Conservation (phyloP, 805 yeast species). For the Saccharomycopsis selenospora region DNA sequence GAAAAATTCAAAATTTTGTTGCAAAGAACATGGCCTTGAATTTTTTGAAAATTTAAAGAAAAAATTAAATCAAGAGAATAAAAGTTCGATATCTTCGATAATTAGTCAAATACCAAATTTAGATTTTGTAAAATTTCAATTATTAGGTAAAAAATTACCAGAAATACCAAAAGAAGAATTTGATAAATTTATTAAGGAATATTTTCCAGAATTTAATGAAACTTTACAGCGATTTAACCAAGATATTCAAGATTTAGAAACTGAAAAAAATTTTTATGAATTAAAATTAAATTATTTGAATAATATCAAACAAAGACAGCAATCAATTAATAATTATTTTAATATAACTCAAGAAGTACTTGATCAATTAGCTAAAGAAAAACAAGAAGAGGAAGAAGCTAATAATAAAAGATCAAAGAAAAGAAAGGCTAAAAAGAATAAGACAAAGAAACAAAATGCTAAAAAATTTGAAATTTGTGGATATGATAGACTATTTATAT, state of each 20-base stretch:
- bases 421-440: conserved; percentile 21
- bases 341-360: conserved; percentile 3
- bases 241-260: not conserved
- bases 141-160: conserved; percentile 38
- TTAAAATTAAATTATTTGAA: conserved; percentile 22
- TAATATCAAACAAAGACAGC: conserved; percentile 24
- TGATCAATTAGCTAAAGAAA: conserved; percentile 8
- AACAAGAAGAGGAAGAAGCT: conserved; percentile 22
- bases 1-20: conserved; percentile 61
- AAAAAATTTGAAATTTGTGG: conserved; percentile 48
- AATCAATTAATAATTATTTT: conserved; percentile 25
- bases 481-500: conserved; percentile 32
- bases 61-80: conserved; percentile 16
- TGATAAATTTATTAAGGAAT: conserved; percentile 20
- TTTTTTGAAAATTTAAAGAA: conserved; percentile 26
- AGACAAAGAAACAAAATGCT: conserved; percentile 24
- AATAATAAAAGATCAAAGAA: conserved; percentile 14
- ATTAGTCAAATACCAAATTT: not conserved
- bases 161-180: conserved; percentile 31
- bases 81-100: not conserved
- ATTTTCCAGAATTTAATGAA: conserved; percentile 4
- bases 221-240: conserved; percentile 11
- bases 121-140: conserved; percentile 23
- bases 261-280: conserved; percentile 9
- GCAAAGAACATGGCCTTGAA: conserved; percentile 60